These are phyloP conservation scores for Rhodosporidiobolus odoratus DNA, from an alignment of 768 basidiomycete genomes.

Conservation along the genomic window DNA sequence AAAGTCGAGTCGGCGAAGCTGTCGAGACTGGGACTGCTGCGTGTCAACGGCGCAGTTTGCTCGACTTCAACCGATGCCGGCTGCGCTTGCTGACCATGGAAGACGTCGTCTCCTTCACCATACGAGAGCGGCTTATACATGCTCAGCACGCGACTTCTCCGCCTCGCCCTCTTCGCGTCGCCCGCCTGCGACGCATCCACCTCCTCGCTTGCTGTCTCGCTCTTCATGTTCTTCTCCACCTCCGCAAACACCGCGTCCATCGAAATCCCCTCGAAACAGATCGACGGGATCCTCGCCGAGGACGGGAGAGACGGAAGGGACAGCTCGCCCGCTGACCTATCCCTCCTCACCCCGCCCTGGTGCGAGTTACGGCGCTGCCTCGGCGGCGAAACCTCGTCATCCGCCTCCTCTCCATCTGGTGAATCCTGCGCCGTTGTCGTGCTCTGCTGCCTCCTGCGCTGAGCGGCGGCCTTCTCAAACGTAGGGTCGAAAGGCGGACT, in stretches of 20 bases:
- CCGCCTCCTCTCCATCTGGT: slow-evolving; percentile 13
- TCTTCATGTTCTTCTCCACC: slow-evolving; percentile 34
- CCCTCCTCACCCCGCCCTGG: no score
- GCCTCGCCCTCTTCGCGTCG: slow-evolving; percentile 6
- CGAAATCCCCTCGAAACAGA: slow-evolving; percentile 38
- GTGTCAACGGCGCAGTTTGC: background rate
- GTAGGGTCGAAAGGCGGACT: slow-evolving; percentile 26
- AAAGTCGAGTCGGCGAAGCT: slow-evolving; percentile 1
- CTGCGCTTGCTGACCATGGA: background rate
- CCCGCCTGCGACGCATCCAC: background rate
- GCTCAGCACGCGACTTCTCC: slow-evolving; percentile 31
- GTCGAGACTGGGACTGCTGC: background rate
- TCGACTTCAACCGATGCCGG: background rate
- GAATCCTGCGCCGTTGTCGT: slow-evolving; percentile 3
- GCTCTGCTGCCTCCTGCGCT: background rate
- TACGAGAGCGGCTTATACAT: slow-evolving; percentile 15
- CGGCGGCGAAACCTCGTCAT: slow-evolving; percentile 34
- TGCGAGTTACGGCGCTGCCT: no score
- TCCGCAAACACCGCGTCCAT: slow-evolving; percentile 40
- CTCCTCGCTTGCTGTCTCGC: background rate
- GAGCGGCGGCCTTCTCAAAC: slow-evolving; percentile 17
- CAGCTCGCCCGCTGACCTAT: no score
- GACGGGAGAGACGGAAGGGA: background rate
- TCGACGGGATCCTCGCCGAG: slow-evolving; percentile 32
- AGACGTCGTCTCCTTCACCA: slow-evolving; percentile 1